phyloP scores from a whole-genome alignment of 2,329 filamentous ascomycete species.

The Colletotrichum siamense region DNA sequence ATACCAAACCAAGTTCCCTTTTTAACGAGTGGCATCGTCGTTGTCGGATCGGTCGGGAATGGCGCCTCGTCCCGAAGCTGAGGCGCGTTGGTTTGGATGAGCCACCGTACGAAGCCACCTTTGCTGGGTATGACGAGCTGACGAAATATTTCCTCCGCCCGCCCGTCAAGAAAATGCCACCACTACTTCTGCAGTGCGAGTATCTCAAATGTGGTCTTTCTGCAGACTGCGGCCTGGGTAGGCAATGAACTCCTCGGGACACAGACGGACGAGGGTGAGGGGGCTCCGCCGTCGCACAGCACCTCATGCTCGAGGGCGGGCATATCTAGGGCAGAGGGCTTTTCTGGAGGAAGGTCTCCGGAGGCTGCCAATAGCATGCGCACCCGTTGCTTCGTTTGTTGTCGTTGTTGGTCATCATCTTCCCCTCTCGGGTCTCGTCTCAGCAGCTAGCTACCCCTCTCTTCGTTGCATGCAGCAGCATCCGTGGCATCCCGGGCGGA shows the following conservation, averaged over 20 bases:
- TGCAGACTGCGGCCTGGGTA: background rate
- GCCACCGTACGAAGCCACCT: background rate
- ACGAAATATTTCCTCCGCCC: background rate
- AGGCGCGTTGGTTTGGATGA: background rate
- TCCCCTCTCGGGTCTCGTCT: background rate
- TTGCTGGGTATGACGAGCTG: background rate
- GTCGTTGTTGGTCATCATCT: background rate
- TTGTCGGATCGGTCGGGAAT: background rate
- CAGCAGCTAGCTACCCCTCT: background rate
- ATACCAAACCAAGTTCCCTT: background rate
- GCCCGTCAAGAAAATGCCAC: background rate
- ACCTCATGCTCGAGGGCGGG: background rate
- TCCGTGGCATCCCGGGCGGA: background rate
- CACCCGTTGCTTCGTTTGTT: background rate
- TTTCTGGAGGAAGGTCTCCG: background rate
- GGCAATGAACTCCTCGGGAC: background rate
- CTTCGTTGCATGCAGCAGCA: background rate
- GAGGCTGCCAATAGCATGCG: background rate
- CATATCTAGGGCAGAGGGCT: background rate
- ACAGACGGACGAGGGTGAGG: background rate
- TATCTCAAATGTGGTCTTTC: background rate
- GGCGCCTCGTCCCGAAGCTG: background rate
- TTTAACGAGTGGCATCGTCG: background rate
- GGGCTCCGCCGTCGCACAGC: background rate
- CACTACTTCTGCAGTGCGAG: background rate